Base-by-base conservation (phyloP, 129 eudicot species). In the Oenanthe sinensis region DNA sequence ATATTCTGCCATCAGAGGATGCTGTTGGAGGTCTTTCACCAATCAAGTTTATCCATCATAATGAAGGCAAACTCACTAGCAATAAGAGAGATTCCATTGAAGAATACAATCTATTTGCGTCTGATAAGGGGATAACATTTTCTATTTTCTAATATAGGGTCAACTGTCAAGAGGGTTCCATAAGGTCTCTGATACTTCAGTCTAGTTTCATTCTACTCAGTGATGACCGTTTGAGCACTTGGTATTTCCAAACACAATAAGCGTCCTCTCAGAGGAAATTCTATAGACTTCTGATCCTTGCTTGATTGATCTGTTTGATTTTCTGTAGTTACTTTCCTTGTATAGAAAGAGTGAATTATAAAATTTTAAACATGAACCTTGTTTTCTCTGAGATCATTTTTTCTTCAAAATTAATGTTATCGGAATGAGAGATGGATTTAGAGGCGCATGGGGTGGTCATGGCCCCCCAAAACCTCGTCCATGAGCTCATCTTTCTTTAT, bases 61-160 rank as follows among this genome's bases (percentile, higher is more conserved):
- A 48, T 28, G 89, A 77, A 22, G 76, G 79, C 52, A 89, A 80
- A 43, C 76, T 71, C 62, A 80, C 76, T 78, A 83, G 86, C 83
- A 88, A 83, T 79, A 83, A 86, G 85, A 84, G 82, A 50, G 88
- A 60, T 48, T 83, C 81, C 24, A 76, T 86, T 37, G 89, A 85
- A 83, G 90, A 89, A 71, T 91, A 91, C 87, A 91, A 91, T 84
- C 82, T 89, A 76, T 91, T 91, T 86, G 90, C 94, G 54, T 88
- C 91, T 39, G 82, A 84, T 75, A 87, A 87, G 52, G 90, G 92
- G 74, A 86, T 89, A 84, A 83, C 80, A 52, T 91, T 91, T 89
- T 89, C 94, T 37, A 79, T 91, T 78, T 87, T 85, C 86, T 89
- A 60, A 82, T 82, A 16, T 50, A 50, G n/a, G 58, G 16, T 50